phyloP scores from a whole-genome alignment of 495 filamentous ascomycete species.

The Glarea lozoyensis region DNA sequence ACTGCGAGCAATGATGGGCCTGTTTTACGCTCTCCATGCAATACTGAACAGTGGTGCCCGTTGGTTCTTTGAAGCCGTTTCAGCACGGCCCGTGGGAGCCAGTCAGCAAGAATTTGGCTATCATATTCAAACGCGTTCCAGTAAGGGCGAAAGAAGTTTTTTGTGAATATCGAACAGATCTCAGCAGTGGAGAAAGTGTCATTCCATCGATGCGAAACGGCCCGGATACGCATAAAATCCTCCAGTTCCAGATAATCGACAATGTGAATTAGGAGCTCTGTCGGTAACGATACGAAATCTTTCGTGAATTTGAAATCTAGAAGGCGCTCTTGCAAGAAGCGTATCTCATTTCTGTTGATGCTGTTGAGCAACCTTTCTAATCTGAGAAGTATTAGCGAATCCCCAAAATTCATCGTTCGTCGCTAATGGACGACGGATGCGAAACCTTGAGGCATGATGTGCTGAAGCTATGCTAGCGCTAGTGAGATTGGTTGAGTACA shows the following conservation, averaged over 20 bases:
- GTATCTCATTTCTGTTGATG: constrained; percentile 9
- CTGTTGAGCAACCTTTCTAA: too few species aligned
- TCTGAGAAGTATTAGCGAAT: too few species aligned
- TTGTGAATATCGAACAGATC: constrained; percentile 6
- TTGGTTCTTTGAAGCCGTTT: constrained; percentile 6
- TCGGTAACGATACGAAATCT: constrained; percentile 12
- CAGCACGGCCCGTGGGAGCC: constrained; percentile 7
- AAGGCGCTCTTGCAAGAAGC: constrained; percentile 9
- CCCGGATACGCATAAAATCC: constrained; percentile 10
- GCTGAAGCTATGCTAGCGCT: too few species aligned
- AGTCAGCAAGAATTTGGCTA: background rate
- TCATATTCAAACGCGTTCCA: background rate
- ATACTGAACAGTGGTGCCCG: constrained; percentile 10
- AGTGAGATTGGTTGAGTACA: too few species aligned
- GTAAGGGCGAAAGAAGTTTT: constrained; percentile 7
- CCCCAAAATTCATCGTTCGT: too few species aligned
- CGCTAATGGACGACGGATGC: too few species aligned
- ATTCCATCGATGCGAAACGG: constrained; percentile 13
- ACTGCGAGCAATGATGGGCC: too few species aligned
- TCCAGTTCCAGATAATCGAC: constrained; percentile 6
- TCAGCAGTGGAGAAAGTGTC: constrained; percentile 7
- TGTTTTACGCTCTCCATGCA: too few species aligned
- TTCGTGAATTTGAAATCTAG: constrained; percentile 1
- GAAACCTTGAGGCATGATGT: too few species aligned
- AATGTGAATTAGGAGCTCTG: constrained; percentile 12